These are phyloP conservation scores for Aeschynomene evenia DNA, from an alignment of 306 rosid species.

Conservation along the genomic window DNA sequence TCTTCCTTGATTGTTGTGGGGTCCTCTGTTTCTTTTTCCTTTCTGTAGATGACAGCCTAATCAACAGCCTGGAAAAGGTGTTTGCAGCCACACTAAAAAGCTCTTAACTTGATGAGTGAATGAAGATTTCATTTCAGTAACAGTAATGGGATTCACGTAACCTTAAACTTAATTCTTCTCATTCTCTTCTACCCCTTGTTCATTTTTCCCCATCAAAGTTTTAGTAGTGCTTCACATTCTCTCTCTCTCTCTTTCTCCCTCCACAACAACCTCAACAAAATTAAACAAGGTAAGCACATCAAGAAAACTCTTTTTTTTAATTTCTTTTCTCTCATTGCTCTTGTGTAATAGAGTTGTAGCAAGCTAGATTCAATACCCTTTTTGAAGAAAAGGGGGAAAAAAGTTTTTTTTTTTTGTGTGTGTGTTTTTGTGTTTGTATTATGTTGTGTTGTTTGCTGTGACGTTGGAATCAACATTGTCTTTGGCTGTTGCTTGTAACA, in stretches of 20 bases:
- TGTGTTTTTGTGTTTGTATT: background rate
- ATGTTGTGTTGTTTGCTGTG: background rate
- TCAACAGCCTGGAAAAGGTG: conserved; percentile 55
- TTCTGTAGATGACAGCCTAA: conserved; percentile 43
- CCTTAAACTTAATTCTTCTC: conserved; percentile 27
- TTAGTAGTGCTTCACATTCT: conserved; percentile 28
- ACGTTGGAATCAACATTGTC: background rate
- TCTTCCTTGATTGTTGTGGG: conserved; percentile 27
- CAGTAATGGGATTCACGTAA: conserved; percentile 37
- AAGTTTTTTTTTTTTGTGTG: background rate
- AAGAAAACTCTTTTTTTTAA: background rate
- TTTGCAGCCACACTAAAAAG: conserved; percentile 39
- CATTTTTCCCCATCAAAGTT: conserved; percentile 3
- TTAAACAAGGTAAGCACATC: conserved; percentile 25
- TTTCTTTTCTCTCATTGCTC: background rate
- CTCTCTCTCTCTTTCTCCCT: background rate
- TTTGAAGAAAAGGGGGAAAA: too few species aligned
- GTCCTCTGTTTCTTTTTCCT: conserved; percentile 27
- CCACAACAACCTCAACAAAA: background rate
- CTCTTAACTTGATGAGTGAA: conserved; percentile 28
- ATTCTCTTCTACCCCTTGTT: background rate
- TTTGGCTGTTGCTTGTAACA: conserved; percentile 20
- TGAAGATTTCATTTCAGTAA: background rate
- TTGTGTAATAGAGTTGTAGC: background rate
- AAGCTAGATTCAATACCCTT: background rate